Evolutionary conservation across 202 grass and related monocot genomes (phyloP).

Genomic region (Dendrocalamus latiflorus): DNA sequence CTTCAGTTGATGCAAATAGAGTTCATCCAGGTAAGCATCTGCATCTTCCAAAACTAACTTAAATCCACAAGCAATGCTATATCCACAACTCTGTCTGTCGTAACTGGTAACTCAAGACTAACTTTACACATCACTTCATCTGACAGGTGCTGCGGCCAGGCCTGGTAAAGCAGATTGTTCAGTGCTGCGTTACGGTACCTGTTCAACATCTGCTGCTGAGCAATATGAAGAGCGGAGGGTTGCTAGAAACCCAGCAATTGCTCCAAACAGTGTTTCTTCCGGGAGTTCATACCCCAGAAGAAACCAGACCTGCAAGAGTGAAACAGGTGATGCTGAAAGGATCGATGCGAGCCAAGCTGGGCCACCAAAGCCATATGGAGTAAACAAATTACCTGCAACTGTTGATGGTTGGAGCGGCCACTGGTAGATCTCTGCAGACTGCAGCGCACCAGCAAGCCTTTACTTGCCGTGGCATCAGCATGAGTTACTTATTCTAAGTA

Average conservation of each 20-base stretch:
- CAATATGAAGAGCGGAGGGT: conserved; percentile 65
- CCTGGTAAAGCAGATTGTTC: conserved; percentile 64
- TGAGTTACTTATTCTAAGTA: background rate
- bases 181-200: conserved; percentile 38
- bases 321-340: conserved; percentile 60
- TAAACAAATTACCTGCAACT: conserved; percentile 60
- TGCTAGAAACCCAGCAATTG: conserved; percentile 35
- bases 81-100: background rate
- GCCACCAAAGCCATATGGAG: conserved; percentile 51
- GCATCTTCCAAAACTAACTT: background rate
- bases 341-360: conserved; percentile 39
- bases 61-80: background rate
- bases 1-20: conserved; percentile 44
- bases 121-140: conserved; percentile 16
- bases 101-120: background rate
- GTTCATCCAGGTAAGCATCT: conserved; percentile 52
- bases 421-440: conserved; percentile 51
- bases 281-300: conserved; percentile 69
- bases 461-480: background rate
- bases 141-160: conserved; percentile 45
- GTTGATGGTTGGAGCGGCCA: conserved; percentile 52
- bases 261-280: conserved; percentile 47
- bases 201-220: conserved; percentile 29
- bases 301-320: conserved; percentile 72
- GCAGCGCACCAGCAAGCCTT: background rate